phyloP scores from a whole-genome alignment of 306 rosid species.

The Sophora flavescens region DNA sequence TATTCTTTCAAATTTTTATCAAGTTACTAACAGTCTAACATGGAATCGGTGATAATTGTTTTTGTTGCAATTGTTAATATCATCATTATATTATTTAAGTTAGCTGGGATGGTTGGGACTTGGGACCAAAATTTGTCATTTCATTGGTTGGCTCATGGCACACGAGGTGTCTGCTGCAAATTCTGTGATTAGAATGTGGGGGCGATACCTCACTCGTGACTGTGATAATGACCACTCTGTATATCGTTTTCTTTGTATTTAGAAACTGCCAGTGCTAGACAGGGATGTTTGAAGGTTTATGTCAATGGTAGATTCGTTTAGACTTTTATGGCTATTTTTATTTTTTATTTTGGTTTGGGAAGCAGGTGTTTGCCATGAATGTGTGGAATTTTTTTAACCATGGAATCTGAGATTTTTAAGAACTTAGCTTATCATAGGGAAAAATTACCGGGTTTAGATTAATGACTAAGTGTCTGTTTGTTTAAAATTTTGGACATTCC shows the following conservation, averaged over 20 bases:
- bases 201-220: conserved; percentile 3
- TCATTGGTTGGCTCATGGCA: conserved; percentile 4
- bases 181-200: conserved; percentile 29
- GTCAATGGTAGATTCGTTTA: conserved; percentile 11
- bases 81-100: neutral
- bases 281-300: conserved; percentile 18
- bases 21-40: no score
- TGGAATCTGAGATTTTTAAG: neutral
- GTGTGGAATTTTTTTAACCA: neutral
- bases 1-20: no score
- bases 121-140: conserved; percentile 48
- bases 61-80: neutral
- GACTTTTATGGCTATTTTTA: conserved; percentile 5
- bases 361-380: conserved; percentile 6
- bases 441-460: neutral
- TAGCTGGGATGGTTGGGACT: neutral
- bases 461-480: no score
- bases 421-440: neutral
- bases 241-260: conserved; percentile 40
- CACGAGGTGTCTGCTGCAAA: conserved; percentile 41
- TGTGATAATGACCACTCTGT: conserved; percentile 41
- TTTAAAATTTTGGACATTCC: no score
- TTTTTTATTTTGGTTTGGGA: neutral
- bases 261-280: conserved; percentile 8
- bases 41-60: no score